A percentile compares a stretch with the other conserved stretches of the same genome.
Evolutionary conservation across 345 rosid species (phyloP).

Genomic region (Atalantia buxifolia): DNA sequence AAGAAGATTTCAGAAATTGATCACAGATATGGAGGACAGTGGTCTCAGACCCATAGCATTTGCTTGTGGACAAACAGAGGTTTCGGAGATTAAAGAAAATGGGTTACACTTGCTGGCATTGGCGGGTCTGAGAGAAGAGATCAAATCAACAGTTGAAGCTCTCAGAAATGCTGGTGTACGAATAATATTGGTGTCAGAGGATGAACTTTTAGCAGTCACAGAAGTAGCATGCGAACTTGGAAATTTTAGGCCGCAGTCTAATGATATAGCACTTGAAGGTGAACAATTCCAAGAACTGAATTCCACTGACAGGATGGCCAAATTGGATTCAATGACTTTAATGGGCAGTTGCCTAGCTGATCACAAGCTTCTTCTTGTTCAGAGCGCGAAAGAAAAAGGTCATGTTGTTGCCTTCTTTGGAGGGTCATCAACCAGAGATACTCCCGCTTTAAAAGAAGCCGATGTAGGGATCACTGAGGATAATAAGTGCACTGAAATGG

Average conservation of each 20-base stretch:
- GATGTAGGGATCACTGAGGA: conserved; percentile 15
- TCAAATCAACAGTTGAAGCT: background rate
- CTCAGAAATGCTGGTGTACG: conserved; percentile 12
- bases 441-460: conserved; percentile 19
- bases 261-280: conserved; percentile 9
- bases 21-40: conserved; percentile 15
- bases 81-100: background rate
- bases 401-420: conserved; percentile 24
- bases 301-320: background rate
- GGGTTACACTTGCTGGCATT: conserved; percentile 16
- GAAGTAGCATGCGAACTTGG: conserved; percentile 20
- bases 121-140: conserved; percentile 14
- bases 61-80: conserved; percentile 25
- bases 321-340: conserved; percentile 1
- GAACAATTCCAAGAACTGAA: background rate
- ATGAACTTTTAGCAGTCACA: conserved; percentile 12
- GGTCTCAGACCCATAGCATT: conserved; percentile 22
- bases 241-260: background rate
- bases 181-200: conserved; percentile 19
- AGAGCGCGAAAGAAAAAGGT: conserved; percentile 7
- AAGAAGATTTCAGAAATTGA: conserved; percentile 1
- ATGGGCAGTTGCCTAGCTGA: conserved; percentile 8
- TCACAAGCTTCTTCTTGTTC: conserved; percentile 18
- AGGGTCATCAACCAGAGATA: conserved; percentile 13
- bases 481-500: background rate